phyloP scores from a whole-genome alignment of 305 asterid species.

The Withania somnifera region DNA sequence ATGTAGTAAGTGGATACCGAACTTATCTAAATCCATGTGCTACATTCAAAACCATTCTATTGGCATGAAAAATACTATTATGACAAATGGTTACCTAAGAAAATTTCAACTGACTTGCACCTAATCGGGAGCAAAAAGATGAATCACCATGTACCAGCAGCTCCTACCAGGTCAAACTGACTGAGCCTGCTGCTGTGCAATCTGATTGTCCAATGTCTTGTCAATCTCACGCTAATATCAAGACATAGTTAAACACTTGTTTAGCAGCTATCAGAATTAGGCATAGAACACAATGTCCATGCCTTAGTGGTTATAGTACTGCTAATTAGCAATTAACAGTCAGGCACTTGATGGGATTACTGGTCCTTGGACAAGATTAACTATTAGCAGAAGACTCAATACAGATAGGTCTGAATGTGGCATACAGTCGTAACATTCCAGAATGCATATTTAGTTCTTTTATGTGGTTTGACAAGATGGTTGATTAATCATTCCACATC shows the following conservation, averaged over 20 bases:
- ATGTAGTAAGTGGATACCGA: neutral
- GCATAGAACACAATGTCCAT: neutral
- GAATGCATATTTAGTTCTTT: neutral
- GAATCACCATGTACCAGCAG: neutral
- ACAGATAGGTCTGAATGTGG: neutral
- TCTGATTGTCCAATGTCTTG: neutral
- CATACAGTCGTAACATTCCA: neutral
- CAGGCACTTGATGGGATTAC: neutral
- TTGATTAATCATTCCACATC: neutral
- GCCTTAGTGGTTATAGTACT: neutral
- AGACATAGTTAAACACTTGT: neutral
- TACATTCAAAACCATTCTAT: neutral
- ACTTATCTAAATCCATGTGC: neutral
- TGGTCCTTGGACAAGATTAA: neutral
- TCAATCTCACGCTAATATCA: neutral
- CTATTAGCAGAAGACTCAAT: neutral
- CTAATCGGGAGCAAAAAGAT: neutral
- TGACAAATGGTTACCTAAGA: neutral
- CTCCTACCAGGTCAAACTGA: neutral
- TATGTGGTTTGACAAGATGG: neutral
- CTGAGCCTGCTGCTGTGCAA: neutral
- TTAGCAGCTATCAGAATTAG: neutral
- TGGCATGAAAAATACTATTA: neutral
- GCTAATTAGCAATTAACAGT: neutral
- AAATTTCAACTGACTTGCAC: neutral